phyloP scores from a whole-genome alignment of 2,329 filamentous ascomycete genomes.

The Neoarthrinium moseri region DNA sequence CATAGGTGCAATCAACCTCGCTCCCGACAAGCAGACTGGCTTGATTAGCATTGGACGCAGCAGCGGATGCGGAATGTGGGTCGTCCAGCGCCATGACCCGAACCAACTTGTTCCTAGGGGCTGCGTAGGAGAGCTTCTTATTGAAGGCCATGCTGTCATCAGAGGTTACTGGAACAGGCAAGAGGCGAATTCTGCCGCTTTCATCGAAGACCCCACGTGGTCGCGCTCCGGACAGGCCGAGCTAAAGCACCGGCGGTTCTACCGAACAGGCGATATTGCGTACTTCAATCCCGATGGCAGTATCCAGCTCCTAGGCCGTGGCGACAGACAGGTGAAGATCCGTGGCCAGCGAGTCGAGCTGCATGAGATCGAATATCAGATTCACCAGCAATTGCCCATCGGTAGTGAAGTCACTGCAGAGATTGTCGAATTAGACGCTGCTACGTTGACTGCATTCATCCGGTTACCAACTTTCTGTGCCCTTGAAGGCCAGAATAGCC shows the following conservation, averaged over 20 bases:
- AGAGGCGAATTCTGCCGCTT: neutral
- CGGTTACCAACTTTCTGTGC: too few relatives aligned
- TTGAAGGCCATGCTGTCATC: neutral
- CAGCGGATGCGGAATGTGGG: neutral
- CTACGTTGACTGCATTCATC: neutral
- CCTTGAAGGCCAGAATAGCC: too few relatives aligned
- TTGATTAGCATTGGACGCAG: neutral
- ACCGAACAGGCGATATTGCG: constrained; percentile 3
- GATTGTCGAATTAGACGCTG: neutral
- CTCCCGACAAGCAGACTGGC: too few relatives aligned
- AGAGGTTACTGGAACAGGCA: constrained; percentile 2
- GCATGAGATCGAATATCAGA: constrained; percentile 5
- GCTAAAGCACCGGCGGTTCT: neutral
- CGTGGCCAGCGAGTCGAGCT: constrained; percentile 36
- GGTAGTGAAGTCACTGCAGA: neutral
- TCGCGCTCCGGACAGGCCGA: constrained; percentile 7
- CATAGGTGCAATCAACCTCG: too few relatives aligned
- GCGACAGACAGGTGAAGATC: constrained; percentile 5
- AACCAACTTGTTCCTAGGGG: neutral
- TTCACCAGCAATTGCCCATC: constrained; percentile 2
- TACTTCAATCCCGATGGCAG: constrained; percentile 2
- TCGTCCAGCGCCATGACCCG: neutral
- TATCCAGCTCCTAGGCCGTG: constrained; percentile 5
- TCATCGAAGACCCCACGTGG: constrained; percentile 12
- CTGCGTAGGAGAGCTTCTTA: neutral